These are phyloP conservation scores for Taxawa tesnikishii DNA, from an alignment of 2,329 filamentous ascomycete genomes.

Conservation along the genomic window DNA sequence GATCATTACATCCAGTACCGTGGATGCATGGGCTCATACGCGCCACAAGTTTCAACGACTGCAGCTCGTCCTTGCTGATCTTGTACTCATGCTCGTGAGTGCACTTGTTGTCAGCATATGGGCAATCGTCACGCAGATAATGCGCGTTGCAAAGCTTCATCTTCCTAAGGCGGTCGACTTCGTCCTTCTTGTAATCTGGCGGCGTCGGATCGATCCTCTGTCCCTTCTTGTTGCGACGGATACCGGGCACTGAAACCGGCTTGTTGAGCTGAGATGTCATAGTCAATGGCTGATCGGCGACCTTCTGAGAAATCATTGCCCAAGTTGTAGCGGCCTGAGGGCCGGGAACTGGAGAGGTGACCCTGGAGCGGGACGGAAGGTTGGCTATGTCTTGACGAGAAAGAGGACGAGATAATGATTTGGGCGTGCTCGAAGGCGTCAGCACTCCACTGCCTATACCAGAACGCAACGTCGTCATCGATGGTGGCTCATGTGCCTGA, in stretches of 20 bases:
- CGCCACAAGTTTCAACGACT: constrained; percentile 44
- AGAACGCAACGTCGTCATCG: too few relatives aligned
- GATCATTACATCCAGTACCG: constrained; percentile 44
- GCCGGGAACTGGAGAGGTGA: background rate
- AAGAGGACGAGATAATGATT: too few relatives aligned
- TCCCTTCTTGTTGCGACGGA: constrained; percentile 45
- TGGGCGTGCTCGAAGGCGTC: too few relatives aligned
- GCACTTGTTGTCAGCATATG: constrained; percentile 38
- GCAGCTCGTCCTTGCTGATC: constrained; percentile 39
- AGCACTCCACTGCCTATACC: too few relatives aligned
- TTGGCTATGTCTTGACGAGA: too few relatives aligned
- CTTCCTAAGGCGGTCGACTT: constrained; percentile 48
- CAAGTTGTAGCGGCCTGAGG: background rate
- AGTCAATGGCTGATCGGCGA: constrained; percentile 1
- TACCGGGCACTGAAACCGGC: constrained; percentile 16
- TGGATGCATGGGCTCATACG: constrained; percentile 51
- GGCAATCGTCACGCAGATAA: constrained; percentile 43
- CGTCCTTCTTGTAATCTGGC: constrained; percentile 39
- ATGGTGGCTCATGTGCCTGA: too few relatives aligned
- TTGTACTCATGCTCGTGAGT: constrained; percentile 44
- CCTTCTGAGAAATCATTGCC: background rate
- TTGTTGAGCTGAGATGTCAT: constrained; percentile 4
- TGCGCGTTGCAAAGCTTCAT: constrained; percentile 52
- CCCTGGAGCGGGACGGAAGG: too few relatives aligned
- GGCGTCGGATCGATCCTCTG: constrained; percentile 44